These are phyloP conservation scores for Ustilago vetiveriae DNA, from an alignment of 1,284 basidiomycete species.

Conservation along the genomic window DNA sequence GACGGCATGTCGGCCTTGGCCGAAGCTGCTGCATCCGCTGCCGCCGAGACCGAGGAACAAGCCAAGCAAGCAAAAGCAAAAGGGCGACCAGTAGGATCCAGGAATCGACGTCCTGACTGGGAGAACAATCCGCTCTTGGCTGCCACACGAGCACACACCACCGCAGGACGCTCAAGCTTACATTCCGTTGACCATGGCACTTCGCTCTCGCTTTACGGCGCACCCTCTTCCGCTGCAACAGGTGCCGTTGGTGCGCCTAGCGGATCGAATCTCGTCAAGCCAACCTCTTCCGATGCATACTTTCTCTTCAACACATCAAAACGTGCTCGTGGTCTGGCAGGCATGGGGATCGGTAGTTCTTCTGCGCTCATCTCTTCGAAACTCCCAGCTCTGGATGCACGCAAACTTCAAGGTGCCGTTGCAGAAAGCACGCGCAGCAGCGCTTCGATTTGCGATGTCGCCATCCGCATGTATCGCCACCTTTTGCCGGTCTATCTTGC, in stretches of 20 bases:
- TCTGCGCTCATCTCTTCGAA: constrained; percentile 34
- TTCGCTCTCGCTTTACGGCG: constrained; percentile 24
- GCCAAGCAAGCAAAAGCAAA: constrained; percentile 19
- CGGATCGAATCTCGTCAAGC: constrained; percentile 30
- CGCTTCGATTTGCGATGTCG: constrained; percentile 21
- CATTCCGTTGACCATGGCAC: constrained; percentile 6
- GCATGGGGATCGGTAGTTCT: constrained; percentile 28
- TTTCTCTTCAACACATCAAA: constrained; percentile 51
- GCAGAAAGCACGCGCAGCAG: constrained; percentile 13
- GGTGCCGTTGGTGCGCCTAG: neutral
- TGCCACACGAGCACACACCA: constrained; percentile 16
- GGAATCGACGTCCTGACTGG: constrained; percentile 40
- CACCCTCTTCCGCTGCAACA: constrained; percentile 3
- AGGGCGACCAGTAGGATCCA: constrained; percentile 34
- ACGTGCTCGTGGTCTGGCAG: constrained; percentile 28
- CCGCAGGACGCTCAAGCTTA: neutral
- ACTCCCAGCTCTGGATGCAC: constrained; percentile 27
- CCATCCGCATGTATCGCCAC: constrained; percentile 30
- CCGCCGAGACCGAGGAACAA: constrained; percentile 24
- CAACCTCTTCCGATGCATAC: constrained; percentile 46
- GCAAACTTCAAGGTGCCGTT: constrained; percentile 19
- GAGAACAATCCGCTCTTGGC: constrained; percentile 31
- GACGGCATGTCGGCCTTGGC: constrained; percentile 30
- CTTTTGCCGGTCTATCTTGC: constrained; percentile 40
- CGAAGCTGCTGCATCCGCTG: constrained; percentile 21